Percentiles rank a stretch among this genome's conserved stretches.
Conservation (phyloP, 345 rosid genomes). For the Sisymbrium altissimum region DNA sequence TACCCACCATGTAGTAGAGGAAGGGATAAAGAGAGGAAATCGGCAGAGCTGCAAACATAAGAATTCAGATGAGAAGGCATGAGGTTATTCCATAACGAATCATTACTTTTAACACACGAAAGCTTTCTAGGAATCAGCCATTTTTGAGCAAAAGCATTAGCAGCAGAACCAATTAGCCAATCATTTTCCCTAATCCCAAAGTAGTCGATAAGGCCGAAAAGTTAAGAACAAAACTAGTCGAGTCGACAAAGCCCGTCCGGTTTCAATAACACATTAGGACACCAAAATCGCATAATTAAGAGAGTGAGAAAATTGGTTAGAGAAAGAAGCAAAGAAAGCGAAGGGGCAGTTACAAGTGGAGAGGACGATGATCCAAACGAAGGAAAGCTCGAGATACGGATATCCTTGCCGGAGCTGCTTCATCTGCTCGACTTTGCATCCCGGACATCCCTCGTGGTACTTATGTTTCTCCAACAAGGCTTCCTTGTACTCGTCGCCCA, state of each 20-base stretch:
- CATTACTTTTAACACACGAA: constrained; percentile 24
- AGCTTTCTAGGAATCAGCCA: neutral
- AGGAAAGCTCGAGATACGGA: constrained; percentile 56
- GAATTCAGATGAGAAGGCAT: neutral
- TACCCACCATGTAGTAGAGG: constrained; percentile 86
- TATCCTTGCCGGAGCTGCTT: constrained; percentile 51
- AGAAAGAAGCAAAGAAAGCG: neutral
- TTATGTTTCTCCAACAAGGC: constrained; percentile 18
- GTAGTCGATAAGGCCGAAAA: neutral
- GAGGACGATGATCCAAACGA: constrained; percentile 72
- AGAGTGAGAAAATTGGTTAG: neutral
- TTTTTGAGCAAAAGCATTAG: neutral
- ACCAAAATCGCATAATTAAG: neutral
- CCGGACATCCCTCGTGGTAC: constrained; percentile 40
- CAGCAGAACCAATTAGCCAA: neutral
- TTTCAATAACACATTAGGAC: neutral
- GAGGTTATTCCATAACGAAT: neutral
- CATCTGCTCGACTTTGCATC: constrained; percentile 64
- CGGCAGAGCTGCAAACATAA: constrained; percentile 74
- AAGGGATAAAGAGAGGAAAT: constrained; percentile 85
- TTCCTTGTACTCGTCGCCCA: constrained; percentile 30
- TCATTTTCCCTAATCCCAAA: neutral
- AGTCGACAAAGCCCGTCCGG: neutral
- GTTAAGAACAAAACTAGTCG: neutral
- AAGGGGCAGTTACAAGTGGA: constrained; percentile 45